Evolutionary conservation across 495 filamentous ascomycete species (phyloP).

Genomic region (Aspergillus bridgeri): DNA sequence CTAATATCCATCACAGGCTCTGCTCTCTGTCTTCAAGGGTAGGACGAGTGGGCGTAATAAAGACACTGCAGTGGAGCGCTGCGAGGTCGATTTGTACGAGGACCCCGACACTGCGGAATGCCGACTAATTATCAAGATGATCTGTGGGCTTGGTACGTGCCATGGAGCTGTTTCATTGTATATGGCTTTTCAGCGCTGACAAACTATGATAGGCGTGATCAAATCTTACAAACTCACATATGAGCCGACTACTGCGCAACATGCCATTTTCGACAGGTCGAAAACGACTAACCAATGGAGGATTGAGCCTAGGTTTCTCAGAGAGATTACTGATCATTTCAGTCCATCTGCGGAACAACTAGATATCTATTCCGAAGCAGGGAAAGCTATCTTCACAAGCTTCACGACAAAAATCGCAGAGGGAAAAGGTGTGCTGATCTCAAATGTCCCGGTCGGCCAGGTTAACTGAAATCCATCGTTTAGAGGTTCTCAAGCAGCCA

Average conservation of each 20-base stretch:
- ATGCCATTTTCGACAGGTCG: constrained; percentile 78
- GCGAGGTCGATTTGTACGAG: constrained; percentile 81
- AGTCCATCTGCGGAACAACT: constrained; percentile 86
- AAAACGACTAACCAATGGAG: constrained; percentile 72
- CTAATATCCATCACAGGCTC: constrained; percentile 44
- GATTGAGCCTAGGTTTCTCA: constrained; percentile 69
- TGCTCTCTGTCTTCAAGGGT: constrained; percentile 72
- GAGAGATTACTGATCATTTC: constrained; percentile 89
- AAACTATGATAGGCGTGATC: constrained; percentile 60
- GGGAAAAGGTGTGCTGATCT: constrained; percentile 63
- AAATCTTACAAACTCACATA: constrained; percentile 92
- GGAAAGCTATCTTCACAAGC: constrained; percentile 77
- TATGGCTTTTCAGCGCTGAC: constrained; percentile 3
- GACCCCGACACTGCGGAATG: constrained; percentile 67
- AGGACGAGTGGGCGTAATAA: constrained; percentile 62
- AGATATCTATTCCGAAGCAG: constrained; percentile 75
- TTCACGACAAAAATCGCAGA: constrained; percentile 88
- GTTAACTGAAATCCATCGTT: constrained; percentile 16
- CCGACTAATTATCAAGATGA: constrained; percentile 74
- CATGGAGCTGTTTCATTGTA: background rate
- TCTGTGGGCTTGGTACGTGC: constrained; percentile 74
- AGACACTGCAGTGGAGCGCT: constrained; percentile 77
- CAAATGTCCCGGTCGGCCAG: background rate
- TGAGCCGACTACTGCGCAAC: constrained; percentile 74
- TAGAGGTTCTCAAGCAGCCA: constrained; percentile 89